phyloP scores from a whole-genome alignment of 768 basidiomycete genomes.

The Lanmaoa pseudosensibilis region DNA sequence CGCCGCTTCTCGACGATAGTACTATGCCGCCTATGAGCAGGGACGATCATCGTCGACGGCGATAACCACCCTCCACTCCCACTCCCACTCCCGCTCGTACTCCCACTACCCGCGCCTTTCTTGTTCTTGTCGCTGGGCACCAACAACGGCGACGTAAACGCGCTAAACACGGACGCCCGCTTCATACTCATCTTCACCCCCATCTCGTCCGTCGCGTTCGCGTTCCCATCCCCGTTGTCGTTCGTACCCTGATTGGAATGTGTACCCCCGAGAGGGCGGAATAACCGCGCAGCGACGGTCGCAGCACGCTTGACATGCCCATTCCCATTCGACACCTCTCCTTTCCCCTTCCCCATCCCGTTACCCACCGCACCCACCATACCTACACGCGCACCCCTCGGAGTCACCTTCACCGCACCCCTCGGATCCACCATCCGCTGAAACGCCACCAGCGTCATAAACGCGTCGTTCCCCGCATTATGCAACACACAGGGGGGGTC shows the following conservation, averaged over 20 bases:
- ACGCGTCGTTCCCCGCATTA: conserved; percentile 82
- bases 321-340: not conserved
- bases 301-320: conserved; percentile 13
- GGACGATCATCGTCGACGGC: not conserved
- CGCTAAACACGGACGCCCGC: conserved; percentile 16
- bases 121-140: conserved; percentile 4
- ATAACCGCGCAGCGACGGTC: conserved; percentile 19
- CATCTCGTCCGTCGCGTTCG: conserved; percentile 12
- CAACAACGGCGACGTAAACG: conserved; percentile 4
- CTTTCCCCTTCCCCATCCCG: not conserved
- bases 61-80: conserved; percentile 9
- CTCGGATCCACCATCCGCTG: conserved; percentile 67
- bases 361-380: too few relatives aligned
- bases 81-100: conserved; percentile 3
- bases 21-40: conserved; percentile 10
- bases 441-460: conserved; percentile 63
- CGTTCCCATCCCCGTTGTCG: not conserved
- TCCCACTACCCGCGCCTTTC: not conserved
- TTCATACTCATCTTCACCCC: conserved; percentile 16
- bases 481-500: conserved; percentile 45
- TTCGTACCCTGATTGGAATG: not conserved
- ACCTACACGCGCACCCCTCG: not conserved
- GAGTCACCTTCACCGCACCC: conserved; percentile 18
- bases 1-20: conserved; percentile 1
- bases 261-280: conserved; percentile 6